Evolutionary conservation across 2,329 filamentous ascomycete genomes (phyloP), one percentile per base, ranked within the genome.

Genomic region (Sclerotinia glacialis): DNA sequence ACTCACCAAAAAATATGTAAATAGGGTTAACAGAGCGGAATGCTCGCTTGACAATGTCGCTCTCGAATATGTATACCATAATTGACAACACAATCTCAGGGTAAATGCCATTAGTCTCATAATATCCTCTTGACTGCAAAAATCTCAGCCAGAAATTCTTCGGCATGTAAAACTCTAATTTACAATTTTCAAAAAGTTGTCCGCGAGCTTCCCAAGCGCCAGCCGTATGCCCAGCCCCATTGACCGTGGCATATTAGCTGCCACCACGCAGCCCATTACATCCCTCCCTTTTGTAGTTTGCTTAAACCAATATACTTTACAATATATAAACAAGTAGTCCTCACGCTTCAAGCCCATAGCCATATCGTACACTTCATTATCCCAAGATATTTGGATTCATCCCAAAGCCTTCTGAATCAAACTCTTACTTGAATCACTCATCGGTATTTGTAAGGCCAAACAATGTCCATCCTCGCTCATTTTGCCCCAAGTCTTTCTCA

Each of bases 401-500:
- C 71, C 78, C 69, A 92, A 75, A 21, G 89, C 89, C 78, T 84
- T 89, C 63, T 79, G 81, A 68, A 92, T 84, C 77, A 93, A 77
- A 69, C 77, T 79, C 77, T 81, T 84, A 64, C 85, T 87, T 70
- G 85, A 79, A 26, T 87, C 87, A 64, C 85, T 87, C 78, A 91
- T 82, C 21, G 85, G 78, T 78, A 92, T 87, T 69, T 79, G 78
- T 71, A 91, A 74, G n/a, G 89, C 90, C 76, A 92, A 77, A 71
- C 84, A 81, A 69, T 83, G 80, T 0, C 89, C 89, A 67, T 77
- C 77, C 46, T 83, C 81, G 59, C 85, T 86, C 89, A 92, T 92
- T 81, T 92, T 92, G 58, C 74, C 86, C 89, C 89, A 92, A 18
- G 89, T 91, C 83, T 92, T 92, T 72, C 80, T 80, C 76, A 92